These are phyloP conservation scores for Hibiscus trionum DNA, from an alignment of 345 rosid genomes.

Conservation along the genomic window DNA sequence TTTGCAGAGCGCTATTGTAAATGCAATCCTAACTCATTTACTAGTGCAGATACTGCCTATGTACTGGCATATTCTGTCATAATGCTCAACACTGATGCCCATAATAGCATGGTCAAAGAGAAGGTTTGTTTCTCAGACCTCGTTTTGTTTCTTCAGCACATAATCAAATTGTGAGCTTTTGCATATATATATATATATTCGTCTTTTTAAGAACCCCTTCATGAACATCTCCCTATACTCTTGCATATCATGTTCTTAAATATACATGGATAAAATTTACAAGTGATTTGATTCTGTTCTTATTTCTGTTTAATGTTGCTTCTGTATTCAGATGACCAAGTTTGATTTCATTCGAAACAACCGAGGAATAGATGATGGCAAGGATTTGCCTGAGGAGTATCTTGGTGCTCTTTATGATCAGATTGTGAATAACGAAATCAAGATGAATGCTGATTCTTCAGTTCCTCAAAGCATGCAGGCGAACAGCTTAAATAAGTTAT, in stretches of 20 bases:
- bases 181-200: background rate
- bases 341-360: conserved; percentile 82
- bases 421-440: conserved; percentile 83
- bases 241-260: background rate
- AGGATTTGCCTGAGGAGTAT: conserved; percentile 91
- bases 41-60: conserved; percentile 94
- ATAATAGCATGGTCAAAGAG: conserved; percentile 90
- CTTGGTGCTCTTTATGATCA: conserved; percentile 78
- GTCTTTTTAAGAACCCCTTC: background rate
- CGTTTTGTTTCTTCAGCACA: conserved; percentile 8
- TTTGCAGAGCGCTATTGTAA: conserved; percentile 96
- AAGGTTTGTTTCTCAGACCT: conserved; percentile 54
- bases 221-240: background rate
- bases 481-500: conserved; percentile 73
- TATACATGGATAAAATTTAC: background rate
- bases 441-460: conserved; percentile 75
- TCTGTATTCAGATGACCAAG: conserved; percentile 66
- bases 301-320: conserved; percentile 23
- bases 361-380: conserved; percentile 94
- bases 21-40: conserved; percentile 87
- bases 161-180: background rate
- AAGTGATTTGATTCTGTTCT: conserved; percentile 15
- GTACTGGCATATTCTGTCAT: conserved; percentile 97
- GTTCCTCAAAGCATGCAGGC: conserved; percentile 79
- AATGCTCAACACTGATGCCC: conserved; percentile 97